phyloP scores from a whole-genome alignment of 2,329 filamentous ascomycete genomes.

The Calcarisporium arbuscula region DNA sequence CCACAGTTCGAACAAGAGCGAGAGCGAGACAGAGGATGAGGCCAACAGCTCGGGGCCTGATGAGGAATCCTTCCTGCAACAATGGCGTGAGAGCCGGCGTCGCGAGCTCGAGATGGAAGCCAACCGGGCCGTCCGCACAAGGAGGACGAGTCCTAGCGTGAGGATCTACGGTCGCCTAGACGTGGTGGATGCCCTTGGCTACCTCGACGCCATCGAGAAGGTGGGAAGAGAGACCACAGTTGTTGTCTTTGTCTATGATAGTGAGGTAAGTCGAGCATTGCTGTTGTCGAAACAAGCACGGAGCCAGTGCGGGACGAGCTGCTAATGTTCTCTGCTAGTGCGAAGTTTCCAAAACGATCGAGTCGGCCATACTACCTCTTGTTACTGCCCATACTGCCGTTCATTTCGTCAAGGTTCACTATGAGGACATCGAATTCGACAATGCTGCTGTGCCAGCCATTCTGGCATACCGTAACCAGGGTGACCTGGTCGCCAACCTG shows the following conservation, averaged over 20 bases:
- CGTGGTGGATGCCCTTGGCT: constrained; percentile 81
- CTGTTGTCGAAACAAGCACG: too few species aligned
- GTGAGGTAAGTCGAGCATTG: constrained; percentile 57
- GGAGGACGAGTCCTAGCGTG: constrained; percentile 70
- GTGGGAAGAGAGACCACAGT: constrained; percentile 75
- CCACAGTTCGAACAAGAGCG: constrained; percentile 22
- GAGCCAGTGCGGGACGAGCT: constrained; percentile 1
- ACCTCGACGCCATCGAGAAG: constrained; percentile 94
- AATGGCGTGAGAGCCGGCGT: constrained; percentile 78
- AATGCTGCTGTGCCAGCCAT: constrained; percentile 80
- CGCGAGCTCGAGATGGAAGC: constrained; percentile 66
- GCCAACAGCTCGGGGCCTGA: constrained; percentile 40
- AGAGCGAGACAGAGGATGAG: constrained; percentile 43
- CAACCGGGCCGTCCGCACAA: constrained; percentile 48
- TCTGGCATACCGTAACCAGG: constrained; percentile 78
- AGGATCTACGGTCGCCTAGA: constrained; percentile 74
- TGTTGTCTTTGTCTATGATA: constrained; percentile 89
- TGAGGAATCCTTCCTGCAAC: constrained; percentile 74
- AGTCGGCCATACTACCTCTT: constrained; percentile 69
- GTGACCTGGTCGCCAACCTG: constrained; percentile 84
- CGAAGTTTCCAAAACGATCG: constrained; percentile 69
- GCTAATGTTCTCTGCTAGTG: constrained; percentile 49
- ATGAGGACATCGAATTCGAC: constrained; percentile 91
- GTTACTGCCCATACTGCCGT: constrained; percentile 64
- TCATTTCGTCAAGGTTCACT: constrained; percentile 87